A percentile compares a stretch with the other conserved stretches of the same genome.
phyloP scores from a whole-genome alignment of 176 grass and related monocot genomes.

The Carex kokanica region DNA sequence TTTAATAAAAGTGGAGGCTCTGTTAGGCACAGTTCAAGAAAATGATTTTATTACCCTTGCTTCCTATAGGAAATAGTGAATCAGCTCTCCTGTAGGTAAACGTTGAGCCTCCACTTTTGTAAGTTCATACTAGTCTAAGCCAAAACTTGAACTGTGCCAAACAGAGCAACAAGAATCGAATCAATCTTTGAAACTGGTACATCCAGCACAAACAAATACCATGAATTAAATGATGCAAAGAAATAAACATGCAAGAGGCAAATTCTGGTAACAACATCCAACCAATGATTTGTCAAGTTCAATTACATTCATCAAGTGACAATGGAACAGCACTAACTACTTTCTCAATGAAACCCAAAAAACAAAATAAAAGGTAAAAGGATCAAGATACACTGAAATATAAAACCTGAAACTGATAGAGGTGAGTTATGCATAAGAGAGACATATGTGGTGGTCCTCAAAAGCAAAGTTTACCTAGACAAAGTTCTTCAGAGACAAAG shows the following conservation, averaged over 20 bases:
- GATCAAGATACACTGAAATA: slow-evolving; percentile 8
- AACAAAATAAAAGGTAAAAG: not conserved
- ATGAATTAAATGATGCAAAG: not conserved
- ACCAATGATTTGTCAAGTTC: not conserved
- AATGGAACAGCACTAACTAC: not conserved
- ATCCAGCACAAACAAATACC: not conserved
- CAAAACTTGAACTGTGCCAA: not conserved
- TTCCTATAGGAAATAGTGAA: too few relatives aligned
- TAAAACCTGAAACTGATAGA: slow-evolving; percentile 13
- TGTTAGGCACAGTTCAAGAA: too few relatives aligned
- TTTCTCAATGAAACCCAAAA: not conserved
- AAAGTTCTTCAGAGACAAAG: too few relatives aligned
- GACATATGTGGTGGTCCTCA: slow-evolving; percentile 6
- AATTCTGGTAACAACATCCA: not conserved
- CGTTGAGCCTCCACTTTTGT: too few relatives aligned
- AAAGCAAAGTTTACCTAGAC: too few relatives aligned
- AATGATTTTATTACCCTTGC: too few relatives aligned
- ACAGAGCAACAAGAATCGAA: not conserved
- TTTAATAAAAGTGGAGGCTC: too few relatives aligned
- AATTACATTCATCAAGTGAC: slow-evolving; percentile 9
- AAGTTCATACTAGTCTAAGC: not conserved
- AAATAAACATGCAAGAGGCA: not conserved
- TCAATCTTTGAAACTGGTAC: not conserved
- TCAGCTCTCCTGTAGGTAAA: too few relatives aligned
- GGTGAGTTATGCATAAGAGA: not conserved